Base-by-base conservation (phyloP, 2,329 filamentous ascomycete genomes). In the Cadophora malorum region DNA sequence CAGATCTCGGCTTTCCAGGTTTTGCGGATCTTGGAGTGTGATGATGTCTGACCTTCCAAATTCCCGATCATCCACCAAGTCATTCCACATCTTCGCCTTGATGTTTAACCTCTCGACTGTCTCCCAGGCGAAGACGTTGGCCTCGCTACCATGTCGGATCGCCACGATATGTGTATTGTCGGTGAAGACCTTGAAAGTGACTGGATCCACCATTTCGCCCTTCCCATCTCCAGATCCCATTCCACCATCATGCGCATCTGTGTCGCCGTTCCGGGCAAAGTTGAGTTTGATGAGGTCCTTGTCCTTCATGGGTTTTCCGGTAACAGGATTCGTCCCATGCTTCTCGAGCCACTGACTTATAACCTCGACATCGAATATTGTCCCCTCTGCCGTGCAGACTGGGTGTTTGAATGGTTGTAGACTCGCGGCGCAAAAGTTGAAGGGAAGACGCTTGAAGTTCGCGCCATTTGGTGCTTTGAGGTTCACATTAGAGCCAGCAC, bases 101-200 rank as follows among this genome's bases (percentile, higher is more conserved):
- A 99, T 91, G 79, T 99, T 99, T 82, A 99, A 88, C 74, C 92
- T 87, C 80, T 98, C 93, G 47, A 99, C 88, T 1, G 96, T 99
- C 76, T 99, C 96, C 88, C 91, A 97, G 0, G 94, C 90, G 78
- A 98, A 99, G 4, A 97, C 96, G 80, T 99, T 99, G 61, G 95
- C 95, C 67, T 94, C 95, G 65, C 85, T 91, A 65, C 88, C 88
- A 79, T 91, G 89, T 67, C 89, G 86, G 71, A 99, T 85, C 19
- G 94, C 95, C 56, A 98, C 93, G 67, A 99, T 93, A 79, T 98
- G 96, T 4, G 96, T 98, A 80, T 98, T 98, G 79, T 99, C 94
- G 58, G 96, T 99, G 76, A 99, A 93, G 52, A 97, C 92, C 80
- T 99, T 99, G 84, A 92, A 98, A 0, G 94, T 97, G 58, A 99